Evolutionary conservation across 495 filamentous ascomycete genomes (phyloP).

Genomic region (Hypoxylon lenormandii): DNA sequence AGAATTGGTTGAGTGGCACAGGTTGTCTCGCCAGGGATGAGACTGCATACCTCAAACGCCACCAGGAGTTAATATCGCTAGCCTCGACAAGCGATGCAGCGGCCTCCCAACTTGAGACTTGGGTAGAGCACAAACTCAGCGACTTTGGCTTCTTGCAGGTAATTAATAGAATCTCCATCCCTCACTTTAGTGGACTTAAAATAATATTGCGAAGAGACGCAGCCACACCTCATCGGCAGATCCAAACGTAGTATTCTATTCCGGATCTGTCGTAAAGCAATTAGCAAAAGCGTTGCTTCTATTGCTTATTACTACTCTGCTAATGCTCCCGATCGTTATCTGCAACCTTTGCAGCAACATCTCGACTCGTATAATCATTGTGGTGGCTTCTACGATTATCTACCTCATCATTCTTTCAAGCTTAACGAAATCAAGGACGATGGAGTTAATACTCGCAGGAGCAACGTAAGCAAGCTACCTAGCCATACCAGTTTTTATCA

Average conservation of each 20-base stretch:
- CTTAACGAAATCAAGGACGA: constrained; percentile 49
- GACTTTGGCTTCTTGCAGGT: no score
- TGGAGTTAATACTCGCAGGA: constrained; percentile 51
- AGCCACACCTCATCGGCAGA: no score
- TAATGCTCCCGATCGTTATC: constrained; percentile 52
- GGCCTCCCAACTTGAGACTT: constrained; percentile 41
- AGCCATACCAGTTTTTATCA: no score
- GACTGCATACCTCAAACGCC: constrained; percentile 44
- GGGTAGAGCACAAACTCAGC: constrained; percentile 48
- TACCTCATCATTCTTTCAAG: constrained; percentile 40
- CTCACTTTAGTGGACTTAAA: no score
- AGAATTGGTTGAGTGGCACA: constrained; percentile 50
- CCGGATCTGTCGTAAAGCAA: constrained; percentile 38
- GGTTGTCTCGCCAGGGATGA: constrained; percentile 48
- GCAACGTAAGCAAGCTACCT: no score
- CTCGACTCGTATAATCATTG: constrained; percentile 45
- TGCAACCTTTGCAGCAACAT: constrained; percentile 39
- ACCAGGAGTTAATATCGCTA: constrained; percentile 45
- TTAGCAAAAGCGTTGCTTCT: constrained; percentile 45
- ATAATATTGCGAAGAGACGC: no score
- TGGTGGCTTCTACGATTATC: constrained; percentile 44
- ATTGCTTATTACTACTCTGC: constrained; percentile 45
- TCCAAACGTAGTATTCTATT: constrained; percentile 47
- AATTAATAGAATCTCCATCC: no score
- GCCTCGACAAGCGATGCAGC: constrained; percentile 37